These are phyloP conservation scores for Hymenoscyphus albidus DNA, from an alignment of 2,329 filamentous ascomycete genomes.

Conservation along the genomic window DNA sequence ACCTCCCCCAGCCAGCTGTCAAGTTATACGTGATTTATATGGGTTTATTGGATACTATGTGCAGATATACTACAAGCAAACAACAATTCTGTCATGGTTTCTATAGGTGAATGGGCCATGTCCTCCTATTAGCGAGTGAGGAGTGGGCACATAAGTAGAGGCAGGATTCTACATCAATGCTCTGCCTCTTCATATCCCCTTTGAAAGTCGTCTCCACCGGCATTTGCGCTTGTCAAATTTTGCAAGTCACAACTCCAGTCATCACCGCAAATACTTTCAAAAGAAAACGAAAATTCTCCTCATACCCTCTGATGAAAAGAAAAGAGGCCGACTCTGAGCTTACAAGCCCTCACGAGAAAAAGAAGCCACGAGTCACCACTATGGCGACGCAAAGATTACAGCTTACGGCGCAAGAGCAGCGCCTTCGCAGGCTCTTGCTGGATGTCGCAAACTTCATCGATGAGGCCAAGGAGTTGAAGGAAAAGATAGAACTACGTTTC, in stretches of 20 bases:
- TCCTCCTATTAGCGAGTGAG: background rate
- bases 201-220: conserved; percentile 4
- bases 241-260: conserved; percentile 24
- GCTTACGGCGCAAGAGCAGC: conserved; percentile 67
- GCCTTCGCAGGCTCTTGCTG: conserved; percentile 71
- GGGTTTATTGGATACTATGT: background rate
- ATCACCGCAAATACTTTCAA: conserved; percentile 3
- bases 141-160: background rate
- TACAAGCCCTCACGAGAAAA: conserved; percentile 5
- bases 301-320: conserved; percentile 29
- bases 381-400: conserved; percentile 39
- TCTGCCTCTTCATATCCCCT: conserved; percentile 6
- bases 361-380: conserved; percentile 21
- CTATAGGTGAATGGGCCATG: background rate
- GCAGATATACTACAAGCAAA: background rate
- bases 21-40: background rate
- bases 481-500: conserved; percentile 66
- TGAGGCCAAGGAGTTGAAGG: conserved; percentile 42
- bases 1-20: background rate
- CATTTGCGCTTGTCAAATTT: conserved; percentile 9
- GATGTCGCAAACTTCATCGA: conserved; percentile 75
- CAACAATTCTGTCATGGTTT: background rate
- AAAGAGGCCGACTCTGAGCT: conserved; percentile 36
- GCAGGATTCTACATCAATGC: conserved; percentile 2
- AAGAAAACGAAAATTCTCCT: conserved; percentile 16